Percentiles rank a stretch among this genome's conserved stretches.
These are phyloP conservation scores for Cladosporium sp. DNA, from an alignment of 2,329 filamentous ascomycete species.

Conservation along the genomic window DNA sequence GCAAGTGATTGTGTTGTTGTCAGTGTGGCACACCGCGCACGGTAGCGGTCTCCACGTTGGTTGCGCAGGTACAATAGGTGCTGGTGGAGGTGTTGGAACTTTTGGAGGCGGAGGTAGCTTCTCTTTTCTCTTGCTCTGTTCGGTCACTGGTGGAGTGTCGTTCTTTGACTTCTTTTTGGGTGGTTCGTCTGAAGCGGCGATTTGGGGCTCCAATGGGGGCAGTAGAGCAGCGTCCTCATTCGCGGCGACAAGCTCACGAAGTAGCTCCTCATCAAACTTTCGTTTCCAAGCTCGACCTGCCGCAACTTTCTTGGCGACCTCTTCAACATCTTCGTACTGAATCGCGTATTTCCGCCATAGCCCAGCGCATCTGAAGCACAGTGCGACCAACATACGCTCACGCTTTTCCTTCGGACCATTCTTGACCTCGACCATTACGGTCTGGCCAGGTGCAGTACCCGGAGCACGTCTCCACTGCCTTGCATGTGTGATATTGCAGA, in stretches of 20 bases:
- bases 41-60: constrained; percentile 75
- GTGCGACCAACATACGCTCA: constrained; percentile 68
- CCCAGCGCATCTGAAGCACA: constrained; percentile 86
- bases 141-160: constrained; percentile 24
- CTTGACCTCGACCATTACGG: constrained; percentile 64
- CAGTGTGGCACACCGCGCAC: constrained; percentile 76
- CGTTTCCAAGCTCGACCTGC: constrained; percentile 80
- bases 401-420: constrained; percentile 69
- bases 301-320: constrained; percentile 81
- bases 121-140: constrained; percentile 60
- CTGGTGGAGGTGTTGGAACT: constrained; percentile 52
- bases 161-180: constrained; percentile 57
- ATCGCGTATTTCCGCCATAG: constrained; percentile 95
- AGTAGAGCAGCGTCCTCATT: constrained; percentile 47
- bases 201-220: constrained; percentile 21
- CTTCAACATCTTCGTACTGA: constrained; percentile 90
- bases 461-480: constrained; percentile 91
- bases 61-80: constrained; percentile 66
- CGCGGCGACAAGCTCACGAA: constrained; percentile 65
- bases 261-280: constrained; percentile 87
- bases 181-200: constrained; percentile 39
- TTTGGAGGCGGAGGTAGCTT: constrained; percentile 41
- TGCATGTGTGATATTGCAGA: constrained; percentile 75
- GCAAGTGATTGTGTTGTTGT: constrained; percentile 72
- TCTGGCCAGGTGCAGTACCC: constrained; percentile 65